Conservation (phyloP, 2,329 filamentous ascomycete species). For the Cadophora sp. region DNA sequence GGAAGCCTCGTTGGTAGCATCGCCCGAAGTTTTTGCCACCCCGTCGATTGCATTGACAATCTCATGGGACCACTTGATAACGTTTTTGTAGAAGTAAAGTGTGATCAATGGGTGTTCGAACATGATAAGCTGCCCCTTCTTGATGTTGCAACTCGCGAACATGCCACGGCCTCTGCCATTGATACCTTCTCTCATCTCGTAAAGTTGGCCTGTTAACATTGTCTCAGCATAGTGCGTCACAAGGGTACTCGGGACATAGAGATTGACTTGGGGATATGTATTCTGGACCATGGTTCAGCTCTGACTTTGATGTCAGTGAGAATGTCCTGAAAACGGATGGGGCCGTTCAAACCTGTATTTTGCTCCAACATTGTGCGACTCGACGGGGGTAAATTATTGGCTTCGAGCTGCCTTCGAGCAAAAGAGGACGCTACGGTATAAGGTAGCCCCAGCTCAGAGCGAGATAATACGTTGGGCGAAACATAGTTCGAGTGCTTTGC, state of each 20-base stretch:
- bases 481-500: not conserved
- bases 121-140: not conserved
- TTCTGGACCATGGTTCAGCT: not conserved
- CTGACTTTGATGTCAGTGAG: not conserved
- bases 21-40: no score
- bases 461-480: not conserved
- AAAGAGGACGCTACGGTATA: not conserved
- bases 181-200: not conserved
- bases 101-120: not conserved
- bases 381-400: not conserved
- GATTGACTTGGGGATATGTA: not conserved
- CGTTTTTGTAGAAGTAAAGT: not conserved
- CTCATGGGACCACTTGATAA: not conserved
- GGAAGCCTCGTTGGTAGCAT: not conserved
- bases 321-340: no score
- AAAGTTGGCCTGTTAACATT: not conserved
- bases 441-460: not conserved
- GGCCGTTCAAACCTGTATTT: not conserved
- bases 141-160: not conserved
- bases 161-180: conserved; percentile 4
- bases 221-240: not conserved
- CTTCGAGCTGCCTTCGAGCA: not conserved
- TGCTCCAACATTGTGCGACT: not conserved
- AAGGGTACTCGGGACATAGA: not conserved
- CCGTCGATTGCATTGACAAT: not conserved